Evolutionary conservation across 495 filamentous ascomycete genomes (phyloP).

Genomic region (Trichoderma orchidacearum): DNA sequence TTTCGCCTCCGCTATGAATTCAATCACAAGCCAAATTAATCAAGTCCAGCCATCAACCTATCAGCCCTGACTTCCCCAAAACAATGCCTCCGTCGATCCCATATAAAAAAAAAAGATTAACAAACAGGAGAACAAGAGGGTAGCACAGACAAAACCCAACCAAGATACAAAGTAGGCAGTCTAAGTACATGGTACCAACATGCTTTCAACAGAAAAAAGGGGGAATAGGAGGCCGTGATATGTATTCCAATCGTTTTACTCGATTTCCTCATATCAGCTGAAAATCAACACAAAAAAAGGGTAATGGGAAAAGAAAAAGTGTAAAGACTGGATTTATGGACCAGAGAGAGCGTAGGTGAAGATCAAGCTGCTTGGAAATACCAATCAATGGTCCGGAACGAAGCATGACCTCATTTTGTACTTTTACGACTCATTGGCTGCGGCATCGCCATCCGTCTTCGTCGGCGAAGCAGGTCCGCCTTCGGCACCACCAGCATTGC

Average conservation of each 20-base stretch:
- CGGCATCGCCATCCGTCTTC: neutral
- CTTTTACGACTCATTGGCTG: neutral
- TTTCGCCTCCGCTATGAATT: conserved; percentile 1
- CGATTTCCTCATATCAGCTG: neutral
- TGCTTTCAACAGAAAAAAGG: neutral
- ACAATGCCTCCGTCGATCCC: neutral
- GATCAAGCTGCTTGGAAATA: too few species aligned
- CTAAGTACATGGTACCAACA: neutral
- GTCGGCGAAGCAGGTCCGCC: neutral
- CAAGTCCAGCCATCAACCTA: neutral
- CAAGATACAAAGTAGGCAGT: neutral
- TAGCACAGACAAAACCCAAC: neutral
- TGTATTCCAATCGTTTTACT: neutral
- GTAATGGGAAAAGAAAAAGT: neutral
- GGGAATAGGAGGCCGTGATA: neutral
- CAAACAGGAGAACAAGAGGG: neutral
- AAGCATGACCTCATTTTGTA: too few species aligned
- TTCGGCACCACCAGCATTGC: neutral
- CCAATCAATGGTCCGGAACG: neutral
- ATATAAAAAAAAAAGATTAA: neutral
- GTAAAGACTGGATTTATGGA: neutral
- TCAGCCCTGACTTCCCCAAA: neutral
- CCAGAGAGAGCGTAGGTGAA: neutral
- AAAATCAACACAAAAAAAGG: neutral
- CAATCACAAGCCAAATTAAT: neutral